Conservation (phyloP, 140 eudicot species). For the Ambrosia hybrid region DNA sequence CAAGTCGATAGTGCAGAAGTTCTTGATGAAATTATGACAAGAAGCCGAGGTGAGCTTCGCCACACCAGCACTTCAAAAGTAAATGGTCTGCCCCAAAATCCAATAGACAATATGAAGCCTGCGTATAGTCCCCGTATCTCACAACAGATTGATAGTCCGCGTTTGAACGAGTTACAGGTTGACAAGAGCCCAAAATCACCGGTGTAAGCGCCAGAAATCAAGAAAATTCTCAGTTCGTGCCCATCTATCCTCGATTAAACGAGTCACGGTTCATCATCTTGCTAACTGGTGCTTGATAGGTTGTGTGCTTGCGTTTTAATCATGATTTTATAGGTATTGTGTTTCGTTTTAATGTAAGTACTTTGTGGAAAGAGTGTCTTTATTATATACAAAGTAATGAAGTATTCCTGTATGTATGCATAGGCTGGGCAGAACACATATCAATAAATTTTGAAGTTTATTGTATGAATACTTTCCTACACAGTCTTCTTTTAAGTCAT, state of each 20-base stretch:
- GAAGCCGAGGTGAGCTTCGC: constrained; percentile 95
- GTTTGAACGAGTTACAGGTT: constrained; percentile 37
- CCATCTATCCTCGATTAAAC: constrained; percentile 56
- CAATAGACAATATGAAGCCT: constrained; percentile 51
- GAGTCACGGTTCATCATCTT: constrained; percentile 51
- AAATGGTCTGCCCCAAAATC: constrained; percentile 57
- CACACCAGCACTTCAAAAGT: constrained; percentile 60
- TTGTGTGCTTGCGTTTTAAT: constrained; percentile 35
- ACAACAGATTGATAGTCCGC: constrained; percentile 54
- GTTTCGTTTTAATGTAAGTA: constrained; percentile 20
- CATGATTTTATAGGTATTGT: constrained; percentile 28
- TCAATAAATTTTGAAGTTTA: constrained; percentile 25
- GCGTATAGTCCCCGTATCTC: constrained; percentile 55
- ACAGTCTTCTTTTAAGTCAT: neutral
- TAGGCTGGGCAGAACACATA: constrained; percentile 47
- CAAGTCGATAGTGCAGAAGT: constrained; percentile 66
- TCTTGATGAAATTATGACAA: constrained; percentile 79
- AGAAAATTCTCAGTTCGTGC: constrained; percentile 62
- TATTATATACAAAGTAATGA: constrained; percentile 12
- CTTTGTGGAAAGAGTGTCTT: constrained; percentile 31
- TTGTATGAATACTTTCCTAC: constrained; percentile 10
- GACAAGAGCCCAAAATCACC: constrained; percentile 48
- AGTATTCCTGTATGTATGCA: constrained; percentile 30
- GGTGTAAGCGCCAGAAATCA: constrained; percentile 48
- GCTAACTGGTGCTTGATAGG: constrained; percentile 41